These are phyloP conservation scores for Marasmius sp. DNA, from an alignment of 1,284 basidiomycete species.

Conservation along the genomic window DNA sequence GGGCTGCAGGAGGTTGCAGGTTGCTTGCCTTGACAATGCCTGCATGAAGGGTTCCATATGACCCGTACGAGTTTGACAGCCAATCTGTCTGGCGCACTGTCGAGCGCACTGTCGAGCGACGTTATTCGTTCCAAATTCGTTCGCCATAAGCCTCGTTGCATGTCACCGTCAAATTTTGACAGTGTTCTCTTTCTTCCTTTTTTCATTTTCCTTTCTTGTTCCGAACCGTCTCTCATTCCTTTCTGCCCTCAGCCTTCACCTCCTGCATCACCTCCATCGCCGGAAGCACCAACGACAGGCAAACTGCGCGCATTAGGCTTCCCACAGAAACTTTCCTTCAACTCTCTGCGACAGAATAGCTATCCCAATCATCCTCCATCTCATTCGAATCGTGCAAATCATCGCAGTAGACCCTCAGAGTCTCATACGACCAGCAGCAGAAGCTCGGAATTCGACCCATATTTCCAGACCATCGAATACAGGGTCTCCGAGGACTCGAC, in stretches of 20 bases:
- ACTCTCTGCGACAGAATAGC: slow-evolving; percentile 14
- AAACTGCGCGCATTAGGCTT: slow-evolving; percentile 29
- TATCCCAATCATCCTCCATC: slow-evolving; percentile 1
- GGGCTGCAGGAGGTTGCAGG: too few species aligned
- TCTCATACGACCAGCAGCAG: not conserved
- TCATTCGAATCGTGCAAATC: slow-evolving; percentile 3
- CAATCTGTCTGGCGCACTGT: not conserved
- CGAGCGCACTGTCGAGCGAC: not conserved
- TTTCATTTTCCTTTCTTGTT: not conserved
- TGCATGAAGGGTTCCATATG: not conserved
- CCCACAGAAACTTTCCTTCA: slow-evolving; percentile 35
- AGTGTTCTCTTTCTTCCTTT: not conserved
- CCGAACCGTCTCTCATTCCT: not conserved
- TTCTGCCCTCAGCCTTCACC: not conserved
- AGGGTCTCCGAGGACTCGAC: not conserved
- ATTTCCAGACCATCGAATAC: not conserved
- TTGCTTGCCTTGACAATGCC: not conserved
- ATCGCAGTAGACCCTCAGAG: slow-evolving; percentile 13
- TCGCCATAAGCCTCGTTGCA: not conserved
- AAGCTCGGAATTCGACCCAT: slow-evolving; percentile 1
- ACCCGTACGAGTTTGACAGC: not conserved
- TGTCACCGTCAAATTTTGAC: not conserved
- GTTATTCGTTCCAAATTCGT: not conserved
- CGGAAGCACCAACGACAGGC: not conserved
- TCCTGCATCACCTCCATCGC: not conserved